Base-by-base conservation (phyloP, 2,329 filamentous ascomycete genomes). In the Lasiodiplodia gonubiensis region DNA sequence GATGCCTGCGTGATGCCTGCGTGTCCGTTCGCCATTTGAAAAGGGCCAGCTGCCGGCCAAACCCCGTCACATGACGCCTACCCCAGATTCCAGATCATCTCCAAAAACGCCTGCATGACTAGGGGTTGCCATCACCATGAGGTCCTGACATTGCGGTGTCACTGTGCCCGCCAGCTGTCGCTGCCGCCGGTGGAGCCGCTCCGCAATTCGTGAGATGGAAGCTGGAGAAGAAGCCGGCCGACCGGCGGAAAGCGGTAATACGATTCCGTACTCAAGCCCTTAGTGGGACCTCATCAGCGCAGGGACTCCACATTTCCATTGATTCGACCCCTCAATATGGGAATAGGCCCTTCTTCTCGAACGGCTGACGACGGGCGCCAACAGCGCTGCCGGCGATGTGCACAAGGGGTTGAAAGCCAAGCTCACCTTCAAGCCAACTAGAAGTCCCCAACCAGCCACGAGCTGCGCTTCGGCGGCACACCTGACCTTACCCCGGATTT, bases 401-500 rank as follows among this genome's bases (percentile, higher is more conserved):
- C 59, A 25, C 59, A 63, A 37, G 59, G 59, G 25, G 30, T 30
- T 11, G 39, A 42, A 35, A 37, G 42, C 59, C 30, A 63, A 63
- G 59, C 46, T 33, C 59, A 27, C 18, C 37, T n/a, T 23, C 12
- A 33, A 27, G 21, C 59, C 59, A 52, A 52, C 46, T 49, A 61
- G 39, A 16, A n/a, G 27, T 27, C n/a, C 27, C 21, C 42, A 27
- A 27, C 14, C 27, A 35, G 57, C 57, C 57, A 51, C 57, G 57
- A 16, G 25, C 30, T 37, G 46, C 37, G 42, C 5, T 37, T 21
- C 6, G n/a, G n/a, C 59, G n/a, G 42, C 37, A 33, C 59, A 51
- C 59, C 30, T 63, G 59, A 63, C 59, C 59, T 63, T 63, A 51
- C 59, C 59, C 46, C 59, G 46, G 59, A 63, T 63, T 63, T 63